Evolutionary conservation across 116 monocot genomes (phyloP).

Genomic region (Iris pallida): DNA sequence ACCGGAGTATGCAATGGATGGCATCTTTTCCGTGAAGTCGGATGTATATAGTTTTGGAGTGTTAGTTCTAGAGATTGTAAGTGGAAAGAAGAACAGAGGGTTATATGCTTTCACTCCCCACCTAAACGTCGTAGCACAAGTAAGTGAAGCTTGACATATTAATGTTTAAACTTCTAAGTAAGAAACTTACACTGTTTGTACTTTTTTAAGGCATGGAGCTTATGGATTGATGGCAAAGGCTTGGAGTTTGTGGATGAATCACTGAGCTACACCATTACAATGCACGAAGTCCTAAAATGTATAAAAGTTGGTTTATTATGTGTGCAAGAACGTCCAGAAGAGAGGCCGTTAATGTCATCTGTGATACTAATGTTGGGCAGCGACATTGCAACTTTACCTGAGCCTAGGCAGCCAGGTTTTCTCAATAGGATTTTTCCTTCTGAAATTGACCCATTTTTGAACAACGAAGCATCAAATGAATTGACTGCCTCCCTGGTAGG

Average conservation of each 20-base stretch:
- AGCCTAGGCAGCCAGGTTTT: conserved; percentile 16
- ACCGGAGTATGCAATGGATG: conserved; percentile 1
- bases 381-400: conserved; percentile 6
- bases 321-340: conserved; percentile 16
- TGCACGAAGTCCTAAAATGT: neutral
- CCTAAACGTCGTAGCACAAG: neutral
- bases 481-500: neutral
- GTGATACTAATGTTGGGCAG: conserved; percentile 18
- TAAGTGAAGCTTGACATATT: neutral
- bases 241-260: neutral
- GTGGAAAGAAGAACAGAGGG: neutral
- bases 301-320: neutral
- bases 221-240: neutral
- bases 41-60: conserved; percentile 7
- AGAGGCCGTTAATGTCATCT: conserved; percentile 29
- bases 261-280: neutral
- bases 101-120: too few species aligned
- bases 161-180: neutral
- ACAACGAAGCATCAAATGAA: neutral
- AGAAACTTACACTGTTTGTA: neutral
- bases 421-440: neutral
- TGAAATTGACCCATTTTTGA: neutral
- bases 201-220: neutral
- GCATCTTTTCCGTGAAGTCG: conserved; percentile 1
- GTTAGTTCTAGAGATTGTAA: neutral